phyloP scores from a whole-genome alignment of 2,329 filamentous ascomycete species.

The Colletotrichum chlorophyti region DNA sequence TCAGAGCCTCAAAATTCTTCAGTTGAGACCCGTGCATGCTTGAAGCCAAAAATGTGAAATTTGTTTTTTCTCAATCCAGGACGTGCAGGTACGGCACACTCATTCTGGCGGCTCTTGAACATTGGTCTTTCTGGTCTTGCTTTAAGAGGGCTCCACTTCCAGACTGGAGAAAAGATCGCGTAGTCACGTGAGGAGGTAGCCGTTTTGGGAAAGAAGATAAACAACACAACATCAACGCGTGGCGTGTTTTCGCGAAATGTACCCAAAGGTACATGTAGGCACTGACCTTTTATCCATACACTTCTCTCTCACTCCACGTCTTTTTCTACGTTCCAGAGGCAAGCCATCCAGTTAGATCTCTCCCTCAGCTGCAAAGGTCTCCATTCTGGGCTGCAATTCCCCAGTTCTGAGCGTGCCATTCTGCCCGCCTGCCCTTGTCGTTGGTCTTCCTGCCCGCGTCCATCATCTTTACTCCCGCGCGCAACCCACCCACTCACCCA shows the following conservation, averaged over 20 bases:
- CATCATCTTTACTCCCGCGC: neutral
- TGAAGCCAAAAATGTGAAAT: constrained; percentile 7
- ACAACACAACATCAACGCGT: constrained; percentile 29
- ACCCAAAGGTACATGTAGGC: too few species aligned
- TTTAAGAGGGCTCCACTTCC: constrained; percentile 4
- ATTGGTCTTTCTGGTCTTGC: constrained; percentile 1
- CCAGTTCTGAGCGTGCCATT: constrained; percentile 13
- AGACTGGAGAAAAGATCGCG: constrained; percentile 11
- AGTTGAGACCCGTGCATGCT: constrained; percentile 26
- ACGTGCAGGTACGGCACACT: constrained; percentile 19
- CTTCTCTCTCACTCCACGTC: constrained; percentile 3
- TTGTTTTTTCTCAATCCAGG: constrained; percentile 21
- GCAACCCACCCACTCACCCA: constrained; percentile 8
- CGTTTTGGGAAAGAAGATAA: constrained; percentile 24
- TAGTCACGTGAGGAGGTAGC: constrained; percentile 25
- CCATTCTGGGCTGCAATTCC: constrained; percentile 22
- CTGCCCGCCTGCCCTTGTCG: constrained; percentile 6
- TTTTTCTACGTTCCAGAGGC: constrained; percentile 15
- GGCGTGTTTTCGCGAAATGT: constrained; percentile 28
- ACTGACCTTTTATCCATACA: too few species aligned
- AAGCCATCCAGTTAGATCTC: constrained; percentile 10
- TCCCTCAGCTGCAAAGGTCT: constrained; percentile 5
- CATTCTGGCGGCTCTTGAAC: neutral
- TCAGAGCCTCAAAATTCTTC: constrained; percentile 20
- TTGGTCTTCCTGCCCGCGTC: neutral